A percentile compares a stretch with the other conserved stretches of the same genome.
These are phyloP conservation scores for Rhodosporidiobolus sp. DNA, from an alignment of 768 basidiomycete species.

Conservation along the genomic window DNA sequence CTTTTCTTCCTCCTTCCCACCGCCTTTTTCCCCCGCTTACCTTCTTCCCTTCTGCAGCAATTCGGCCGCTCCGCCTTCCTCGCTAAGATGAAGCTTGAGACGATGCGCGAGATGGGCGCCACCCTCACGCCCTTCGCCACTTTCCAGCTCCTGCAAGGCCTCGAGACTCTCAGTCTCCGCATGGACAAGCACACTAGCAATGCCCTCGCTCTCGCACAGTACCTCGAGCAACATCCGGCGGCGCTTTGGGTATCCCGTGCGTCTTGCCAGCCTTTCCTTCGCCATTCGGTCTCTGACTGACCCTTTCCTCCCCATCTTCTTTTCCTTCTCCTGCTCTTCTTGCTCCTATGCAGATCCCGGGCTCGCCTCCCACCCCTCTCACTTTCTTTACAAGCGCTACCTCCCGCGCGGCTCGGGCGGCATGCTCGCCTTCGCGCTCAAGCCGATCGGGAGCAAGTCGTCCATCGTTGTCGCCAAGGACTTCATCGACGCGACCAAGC, in stretches of 20 bases:
- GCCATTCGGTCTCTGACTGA: slow-evolving; percentile 64
- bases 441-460: slow-evolving; percentile 52
- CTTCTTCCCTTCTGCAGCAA: slow-evolving; percentile 43
- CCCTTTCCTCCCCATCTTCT: slow-evolving; percentile 65
- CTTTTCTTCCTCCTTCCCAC: too few relatives aligned
- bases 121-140: slow-evolving; percentile 65
- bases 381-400: slow-evolving; percentile 56
- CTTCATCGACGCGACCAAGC: slow-evolving; percentile 65
- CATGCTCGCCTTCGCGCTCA: slow-evolving; percentile 71
- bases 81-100: slow-evolving; percentile 59
- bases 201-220: slow-evolving; percentile 46
- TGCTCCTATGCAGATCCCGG: slow-evolving; percentile 60
- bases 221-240: not conserved
- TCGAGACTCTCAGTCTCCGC: slow-evolving; percentile 71
- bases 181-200: slow-evolving; percentile 68
- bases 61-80: slow-evolving; percentile 66
- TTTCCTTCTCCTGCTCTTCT: slow-evolving; percentile 35
- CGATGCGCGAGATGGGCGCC: slow-evolving; percentile 14
- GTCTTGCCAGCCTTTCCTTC: slow-evolving; percentile 52
- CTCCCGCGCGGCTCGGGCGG: slow-evolving; percentile 58
- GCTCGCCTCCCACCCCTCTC: slow-evolving; percentile 59
- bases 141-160: slow-evolving; percentile 69
- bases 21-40: not conserved
- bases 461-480: slow-evolving; percentile 8
- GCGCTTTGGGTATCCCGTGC: not conserved